Evolutionary conservation across 208 protist genomes (phyloP).

Genomic region (Trypanosomatidae sp.): DNA sequence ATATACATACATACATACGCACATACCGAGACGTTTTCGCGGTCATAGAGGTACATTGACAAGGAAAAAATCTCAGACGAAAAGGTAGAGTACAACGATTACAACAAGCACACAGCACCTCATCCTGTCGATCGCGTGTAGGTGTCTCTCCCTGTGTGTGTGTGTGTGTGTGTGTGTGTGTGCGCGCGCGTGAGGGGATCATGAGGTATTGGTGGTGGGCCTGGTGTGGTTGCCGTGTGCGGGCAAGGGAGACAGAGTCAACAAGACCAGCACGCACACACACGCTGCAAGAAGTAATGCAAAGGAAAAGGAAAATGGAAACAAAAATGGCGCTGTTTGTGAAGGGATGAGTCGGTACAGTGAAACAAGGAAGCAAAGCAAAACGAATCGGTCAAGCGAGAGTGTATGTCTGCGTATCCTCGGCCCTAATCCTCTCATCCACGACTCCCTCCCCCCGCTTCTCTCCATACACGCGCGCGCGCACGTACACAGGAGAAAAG

Average conservation of each 20-base stretch:
- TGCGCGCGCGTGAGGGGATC: too few species aligned
- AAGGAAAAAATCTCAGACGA: too few species aligned
- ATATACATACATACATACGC: neutral
- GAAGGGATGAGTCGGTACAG: neutral
- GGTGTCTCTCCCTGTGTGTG: too few species aligned
- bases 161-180: neutral
- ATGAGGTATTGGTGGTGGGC: neutral
- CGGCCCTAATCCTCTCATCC: neutral
- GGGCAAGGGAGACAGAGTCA: too few species aligned
- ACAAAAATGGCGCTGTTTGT: slow-evolving; percentile 16
- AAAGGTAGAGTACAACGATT: too few species aligned
- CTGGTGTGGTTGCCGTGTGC: too few species aligned
- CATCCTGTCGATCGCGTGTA: too few species aligned
- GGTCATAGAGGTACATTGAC: too few species aligned
- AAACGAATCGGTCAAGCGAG: neutral
- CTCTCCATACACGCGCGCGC: neutral
- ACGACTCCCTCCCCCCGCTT: neutral
- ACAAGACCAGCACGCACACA: neutral
- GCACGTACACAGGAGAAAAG: neutral
- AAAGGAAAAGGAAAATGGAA: slow-evolving; percentile 8
- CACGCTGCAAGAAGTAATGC: neutral
- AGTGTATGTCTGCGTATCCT: neutral
- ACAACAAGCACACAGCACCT: too few species aligned
- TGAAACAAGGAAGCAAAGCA: neutral
- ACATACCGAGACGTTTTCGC: neutral